Conservation (phyloP, 2,329 filamentous ascomycete genomes). For the Metarhizium guizhouense region DNA sequence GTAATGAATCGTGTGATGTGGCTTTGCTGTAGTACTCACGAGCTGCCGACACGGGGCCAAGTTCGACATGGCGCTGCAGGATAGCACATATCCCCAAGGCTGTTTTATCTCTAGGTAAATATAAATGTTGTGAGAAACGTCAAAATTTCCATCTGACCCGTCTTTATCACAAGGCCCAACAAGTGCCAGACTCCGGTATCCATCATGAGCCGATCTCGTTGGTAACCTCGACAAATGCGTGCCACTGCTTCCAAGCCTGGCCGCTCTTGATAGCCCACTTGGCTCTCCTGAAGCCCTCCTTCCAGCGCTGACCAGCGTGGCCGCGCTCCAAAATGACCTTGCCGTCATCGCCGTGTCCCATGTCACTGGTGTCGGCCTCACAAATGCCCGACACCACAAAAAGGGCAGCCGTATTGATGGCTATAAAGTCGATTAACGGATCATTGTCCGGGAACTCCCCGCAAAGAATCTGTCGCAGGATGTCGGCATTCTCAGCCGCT, state of each 20-base stretch:
- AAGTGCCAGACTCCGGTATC: background rate
- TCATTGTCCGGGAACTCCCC: constrained; percentile 67
- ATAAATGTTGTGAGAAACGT: too few relatives aligned
- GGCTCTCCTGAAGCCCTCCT: constrained; percentile 82
- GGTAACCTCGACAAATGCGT: constrained; percentile 74
- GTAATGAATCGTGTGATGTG: too few relatives aligned
- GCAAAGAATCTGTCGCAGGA: constrained; percentile 66
- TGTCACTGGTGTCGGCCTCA: constrained; percentile 69
- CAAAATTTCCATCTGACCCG: background rate
- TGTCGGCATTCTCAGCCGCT: constrained; percentile 78
- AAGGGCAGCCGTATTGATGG: constrained; percentile 86
- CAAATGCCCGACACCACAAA: constrained; percentile 81
- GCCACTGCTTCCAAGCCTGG: constrained; percentile 75
- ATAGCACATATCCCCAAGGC: too few relatives aligned
- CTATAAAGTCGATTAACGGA: constrained; percentile 84
- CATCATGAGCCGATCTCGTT: constrained; percentile 36
- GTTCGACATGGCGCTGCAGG: too few relatives aligned
- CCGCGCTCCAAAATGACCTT: constrained; percentile 74
- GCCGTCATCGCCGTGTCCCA: constrained; percentile 74
- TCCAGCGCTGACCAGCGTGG: constrained; percentile 84
- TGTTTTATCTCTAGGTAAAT: too few relatives aligned
- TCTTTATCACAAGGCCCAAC: background rate
- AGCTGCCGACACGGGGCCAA: too few relatives aligned
- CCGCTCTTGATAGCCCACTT: constrained; percentile 84
- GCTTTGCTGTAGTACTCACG: too few relatives aligned